Evolutionary conservation across 495 filamentous ascomycete species (phyloP).

Genomic region (Penicillium cosmopolitanum): DNA sequence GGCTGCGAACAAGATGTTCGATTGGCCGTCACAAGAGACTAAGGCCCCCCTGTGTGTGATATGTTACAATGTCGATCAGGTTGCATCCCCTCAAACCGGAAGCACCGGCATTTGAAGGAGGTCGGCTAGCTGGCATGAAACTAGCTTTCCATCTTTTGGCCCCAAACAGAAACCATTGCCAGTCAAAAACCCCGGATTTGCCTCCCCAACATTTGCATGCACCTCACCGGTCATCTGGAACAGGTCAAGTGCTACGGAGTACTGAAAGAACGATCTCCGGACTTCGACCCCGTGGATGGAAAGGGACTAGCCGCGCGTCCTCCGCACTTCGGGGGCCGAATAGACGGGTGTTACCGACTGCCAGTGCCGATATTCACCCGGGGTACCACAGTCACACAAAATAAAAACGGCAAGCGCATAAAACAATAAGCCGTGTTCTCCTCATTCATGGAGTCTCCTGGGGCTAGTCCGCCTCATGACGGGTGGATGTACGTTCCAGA

Average conservation of each 20-base stretch:
- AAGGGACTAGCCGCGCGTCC: conserved; percentile 16
- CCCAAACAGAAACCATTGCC: neutral
- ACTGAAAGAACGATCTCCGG: conserved; percentile 8
- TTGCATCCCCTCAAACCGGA: conserved; percentile 10
- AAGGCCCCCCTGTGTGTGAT: neutral
- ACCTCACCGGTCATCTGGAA: conserved; percentile 26
- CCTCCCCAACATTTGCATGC: conserved; percentile 11
- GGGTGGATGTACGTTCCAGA: neutral
- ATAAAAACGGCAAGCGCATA: neutral
- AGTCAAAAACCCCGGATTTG: conserved; percentile 16
- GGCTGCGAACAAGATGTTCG: neutral
- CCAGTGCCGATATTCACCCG: conserved; percentile 15
- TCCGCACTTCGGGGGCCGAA: conserved; percentile 13
- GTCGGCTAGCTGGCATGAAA: conserved; percentile 11
- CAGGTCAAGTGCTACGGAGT: conserved; percentile 14
- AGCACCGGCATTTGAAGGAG: conserved; percentile 14
- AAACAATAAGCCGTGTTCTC: neutral
- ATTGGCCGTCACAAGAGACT: neutral
- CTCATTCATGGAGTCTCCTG: neutral
- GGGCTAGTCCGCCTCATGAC: neutral
- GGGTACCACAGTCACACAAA: neutral
- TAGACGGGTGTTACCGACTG: conserved; percentile 2
- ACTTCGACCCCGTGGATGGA: conserved; percentile 15
- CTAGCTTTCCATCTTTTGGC: neutral
- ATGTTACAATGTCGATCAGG: neutral